Conservation (phyloP, 2,329 filamentous ascomycete species). For the Aspergillus eucalypticola region DNA sequence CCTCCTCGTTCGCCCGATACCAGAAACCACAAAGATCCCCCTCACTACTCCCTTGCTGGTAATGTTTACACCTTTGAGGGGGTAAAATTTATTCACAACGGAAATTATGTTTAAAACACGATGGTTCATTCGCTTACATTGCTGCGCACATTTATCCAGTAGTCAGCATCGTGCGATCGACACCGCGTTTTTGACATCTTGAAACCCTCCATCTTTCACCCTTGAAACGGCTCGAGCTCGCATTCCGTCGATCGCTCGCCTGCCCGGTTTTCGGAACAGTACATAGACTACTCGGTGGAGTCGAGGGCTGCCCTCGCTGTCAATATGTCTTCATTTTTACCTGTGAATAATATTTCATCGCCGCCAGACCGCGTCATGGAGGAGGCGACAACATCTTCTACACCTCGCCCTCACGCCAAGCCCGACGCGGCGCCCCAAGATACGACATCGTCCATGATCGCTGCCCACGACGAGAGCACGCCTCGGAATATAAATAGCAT, state of each 20-base stretch:
- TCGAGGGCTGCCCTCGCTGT: slow-evolving; percentile 29
- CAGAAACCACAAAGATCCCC: background rate
- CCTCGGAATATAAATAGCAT: slow-evolving; percentile 43
- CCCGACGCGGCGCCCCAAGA: slow-evolving; percentile 41
- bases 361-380: slow-evolving; percentile 47
- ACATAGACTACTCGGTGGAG: slow-evolving; percentile 27
- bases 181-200: slow-evolving; percentile 16
- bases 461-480: slow-evolving; percentile 40
- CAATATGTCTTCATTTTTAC: slow-evolving; percentile 61
- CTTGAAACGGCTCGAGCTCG: slow-evolving; percentile 20
- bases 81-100: background rate
- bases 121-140: slow-evolving; percentile 23
- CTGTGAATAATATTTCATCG: slow-evolving; percentile 60
- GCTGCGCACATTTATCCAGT: slow-evolving; percentile 22
- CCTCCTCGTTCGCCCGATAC: no score
- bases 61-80: background rate
- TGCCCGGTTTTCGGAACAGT: slow-evolving; percentile 20
- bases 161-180: slow-evolving; percentile 20
- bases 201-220: slow-evolving; percentile 15
- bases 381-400: slow-evolving; percentile 59
- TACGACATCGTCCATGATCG: slow-evolving; percentile 16
- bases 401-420: slow-evolving; percentile 50
- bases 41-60: background rate
- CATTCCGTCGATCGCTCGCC: slow-evolving; percentile 19
- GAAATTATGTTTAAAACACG: slow-evolving; percentile 2